Evolutionary conservation across 208 protist species (phyloP), one percentile per base, ranked within the genome.

Genomic region (Crithidia acanthocephali): DNA sequence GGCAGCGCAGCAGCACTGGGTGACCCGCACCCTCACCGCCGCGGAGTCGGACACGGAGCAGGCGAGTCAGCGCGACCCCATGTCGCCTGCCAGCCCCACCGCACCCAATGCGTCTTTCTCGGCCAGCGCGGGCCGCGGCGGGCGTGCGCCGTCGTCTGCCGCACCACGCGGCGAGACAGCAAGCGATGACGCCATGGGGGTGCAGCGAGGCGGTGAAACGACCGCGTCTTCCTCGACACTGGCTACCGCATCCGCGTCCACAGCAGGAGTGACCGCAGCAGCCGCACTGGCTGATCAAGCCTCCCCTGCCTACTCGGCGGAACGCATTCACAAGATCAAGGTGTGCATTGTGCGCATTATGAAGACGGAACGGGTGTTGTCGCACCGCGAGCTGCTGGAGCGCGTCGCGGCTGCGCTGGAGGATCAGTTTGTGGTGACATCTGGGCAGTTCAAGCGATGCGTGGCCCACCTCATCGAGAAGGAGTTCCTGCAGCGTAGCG

Each of bases 281-380:
- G 25, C 52, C 15, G 40, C 63, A 48, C 23, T 10, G 28, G 50
- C 35, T 10, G 74, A 58, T 22, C 47, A n/a, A 18, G 56, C 52
- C n/a, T 60, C 59, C 4, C 66, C 59, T 9, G 37, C 37, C 27
- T 71, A 61, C 56, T 61, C 47, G 30, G 48, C 32, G 35, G 68
- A 86, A 10, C 69, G 69, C 7, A 69, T 62, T 69, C 81, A 80
- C 57, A 85, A 79, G 63, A 55, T 88, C 15, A 82, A 92, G 60
- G 80, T 83, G 22, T 72, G 62, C 32, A 84, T 92, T 60, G 78
- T 94, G 55, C 74, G 76, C 20, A 48, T 83, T 53, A 81, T 94
- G 80, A 92, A 92, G 66, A 10, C 35, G 32, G 71, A 68, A 33
- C 70, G 71, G 8, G 60, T 58, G 22, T 61, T 90, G 60, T 53